Evolutionary conservation across 192 early-diverging fungal species (phyloP), one percentile per base, ranked within the genome.

Genomic region (Phycomyces nitens): DNA sequence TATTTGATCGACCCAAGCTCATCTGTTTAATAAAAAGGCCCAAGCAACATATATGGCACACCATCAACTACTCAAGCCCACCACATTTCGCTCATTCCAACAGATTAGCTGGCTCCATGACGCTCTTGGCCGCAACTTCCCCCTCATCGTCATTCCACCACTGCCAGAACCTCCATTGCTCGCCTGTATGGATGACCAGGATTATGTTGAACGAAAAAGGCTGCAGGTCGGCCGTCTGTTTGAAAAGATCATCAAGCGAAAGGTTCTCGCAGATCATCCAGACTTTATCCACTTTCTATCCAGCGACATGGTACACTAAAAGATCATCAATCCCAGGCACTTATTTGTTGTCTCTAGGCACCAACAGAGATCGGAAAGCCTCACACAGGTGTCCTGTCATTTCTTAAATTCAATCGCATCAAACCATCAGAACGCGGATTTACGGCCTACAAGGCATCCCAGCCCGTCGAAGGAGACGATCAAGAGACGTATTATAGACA

Each of bases 121-220:
- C 24, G 71, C 69, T n/a, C 64, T 82, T 0, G 59, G 58, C 39
- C 53, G 44, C 10, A 54, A 59, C 0, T 71, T 76, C 49, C 52
- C 66, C 22, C 73, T 75, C 56, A 67, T 76, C 16, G 70, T 76
- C 12, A 60, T 82, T 21, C 77, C 80, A 41, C 71, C 80, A 2
- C 51, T 82, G 6, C 80, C 80, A 4, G 80, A 82, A 24, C 58
- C 77, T 22, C 54, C 77, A 11, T 68, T 68, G 23, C 41, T 67
- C n/a, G 62, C 59, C 20, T 63, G 59, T n/a, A 77, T 75, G 21
- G 80, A 82, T 26, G 80, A 82, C 44, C 77, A 79, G 62, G 80
- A 79, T 68, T 75, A 79, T 15, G 80, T 82, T 4, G 80, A 82
- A 55, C 70, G 77, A n/a, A 82, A 82, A 50, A 63, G 80, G 5